phyloP scores from a whole-genome alignment of 2,329 filamentous ascomycete species.

The Mollisiaceae sp. region DNA sequence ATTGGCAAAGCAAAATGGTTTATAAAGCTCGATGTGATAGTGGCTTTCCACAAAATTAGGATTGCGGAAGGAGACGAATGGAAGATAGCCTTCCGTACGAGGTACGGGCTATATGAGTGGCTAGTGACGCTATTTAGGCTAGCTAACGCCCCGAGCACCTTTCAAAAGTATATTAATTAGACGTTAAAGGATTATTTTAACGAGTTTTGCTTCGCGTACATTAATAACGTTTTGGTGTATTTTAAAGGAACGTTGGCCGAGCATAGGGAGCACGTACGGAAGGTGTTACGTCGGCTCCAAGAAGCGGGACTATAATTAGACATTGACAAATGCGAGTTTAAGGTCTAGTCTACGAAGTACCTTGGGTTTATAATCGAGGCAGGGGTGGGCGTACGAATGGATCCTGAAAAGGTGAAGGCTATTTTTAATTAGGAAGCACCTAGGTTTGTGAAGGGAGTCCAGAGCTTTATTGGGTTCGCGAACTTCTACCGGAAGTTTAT shows the following conservation, averaged over 20 bases:
- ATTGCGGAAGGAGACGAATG: conserved; percentile 29
- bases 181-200: conserved; percentile 25
- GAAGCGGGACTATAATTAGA: not conserved
- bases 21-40: conserved; percentile 37
- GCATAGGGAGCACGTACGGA: conserved; percentile 1
- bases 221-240: conserved; percentile 21
- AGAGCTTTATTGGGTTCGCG: conserved; percentile 22
- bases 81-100: conserved; percentile 32
- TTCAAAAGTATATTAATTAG: conserved; percentile 31
- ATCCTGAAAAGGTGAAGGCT: conserved; percentile 15
- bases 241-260: not conserved
- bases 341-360: not conserved
- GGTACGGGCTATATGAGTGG: conserved; percentile 40
- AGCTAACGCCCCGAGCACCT: conserved; percentile 29
- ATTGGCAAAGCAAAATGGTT: conserved; percentile 33
- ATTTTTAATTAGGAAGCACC: conserved; percentile 16
- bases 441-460: conserved; percentile 7
- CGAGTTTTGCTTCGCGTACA: conserved; percentile 24
- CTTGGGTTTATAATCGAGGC: conserved; percentile 2
- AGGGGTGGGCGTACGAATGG: conserved; percentile 12
- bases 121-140: conserved; percentile 40
- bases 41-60: conserved; percentile 33
- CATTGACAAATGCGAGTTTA: not conserved
- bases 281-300: not conserved
- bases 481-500: conserved; percentile 27